Conservation (phyloP, 331 rosid genomes). For the Cydonia oblonga region DNA sequence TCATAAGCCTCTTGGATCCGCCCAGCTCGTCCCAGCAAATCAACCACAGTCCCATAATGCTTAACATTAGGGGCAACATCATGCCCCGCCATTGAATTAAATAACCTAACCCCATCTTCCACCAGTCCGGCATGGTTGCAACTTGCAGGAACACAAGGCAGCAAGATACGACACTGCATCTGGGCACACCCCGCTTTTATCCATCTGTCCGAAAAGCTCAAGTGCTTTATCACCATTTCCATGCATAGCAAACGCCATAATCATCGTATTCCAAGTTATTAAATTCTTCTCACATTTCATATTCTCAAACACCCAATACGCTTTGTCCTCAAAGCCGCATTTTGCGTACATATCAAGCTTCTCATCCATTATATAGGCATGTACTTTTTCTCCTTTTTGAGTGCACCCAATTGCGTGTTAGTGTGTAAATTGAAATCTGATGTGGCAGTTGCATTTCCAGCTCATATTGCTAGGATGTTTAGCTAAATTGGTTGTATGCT, state of each 20-base stretch:
- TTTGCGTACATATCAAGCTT: slow-evolving; percentile 66
- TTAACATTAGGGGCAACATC: slow-evolving; percentile 49
- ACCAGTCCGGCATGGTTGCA: slow-evolving; percentile 83
- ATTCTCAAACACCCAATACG: slow-evolving; percentile 36
- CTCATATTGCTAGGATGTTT: too few relatives aligned
- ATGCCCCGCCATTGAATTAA: slow-evolving; percentile 39
- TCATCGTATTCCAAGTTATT: slow-evolving; percentile 70
- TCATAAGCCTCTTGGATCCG: slow-evolving; percentile 64
- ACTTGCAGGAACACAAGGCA: slow-evolving; percentile 65
- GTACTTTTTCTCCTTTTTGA: slow-evolving; percentile 46
- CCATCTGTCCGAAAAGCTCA: slow-evolving; percentile 49
- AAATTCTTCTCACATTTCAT: slow-evolving; percentile 53
- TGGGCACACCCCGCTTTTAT: slow-evolving; percentile 22
- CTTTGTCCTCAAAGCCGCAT: slow-evolving; percentile 69
- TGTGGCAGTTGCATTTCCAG: too few relatives aligned
- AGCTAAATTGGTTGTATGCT: too few relatives aligned
- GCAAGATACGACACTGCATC: slow-evolving; percentile 73
- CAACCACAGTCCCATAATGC: slow-evolving; percentile 79
- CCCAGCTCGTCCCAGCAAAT: slow-evolving; percentile 81
- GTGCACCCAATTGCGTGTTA: slow-evolving; percentile 74
- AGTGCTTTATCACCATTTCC: slow-evolving; percentile 56
- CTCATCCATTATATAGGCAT: slow-evolving; percentile 33
- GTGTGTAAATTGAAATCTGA: too few relatives aligned
- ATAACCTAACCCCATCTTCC: slow-evolving; percentile 59
- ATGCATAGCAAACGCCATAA: slow-evolving; percentile 75